Conservation (phyloP, 1,139 yeast genomes). For the Pneumocystis murina region DNA sequence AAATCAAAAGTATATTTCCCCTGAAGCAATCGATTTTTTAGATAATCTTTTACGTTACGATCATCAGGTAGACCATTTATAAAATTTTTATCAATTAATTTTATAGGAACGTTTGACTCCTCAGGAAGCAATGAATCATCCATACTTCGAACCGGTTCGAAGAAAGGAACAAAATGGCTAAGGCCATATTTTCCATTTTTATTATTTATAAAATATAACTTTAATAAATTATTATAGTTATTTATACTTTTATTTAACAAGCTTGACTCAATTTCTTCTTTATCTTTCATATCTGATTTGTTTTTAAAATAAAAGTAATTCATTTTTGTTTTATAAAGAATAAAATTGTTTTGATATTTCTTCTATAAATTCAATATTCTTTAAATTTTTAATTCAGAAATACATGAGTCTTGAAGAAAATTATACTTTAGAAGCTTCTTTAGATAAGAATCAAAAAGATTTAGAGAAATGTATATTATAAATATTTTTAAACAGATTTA, state of each 20-base stretch:
- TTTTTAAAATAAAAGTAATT: no score
- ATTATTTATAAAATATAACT: not conserved
- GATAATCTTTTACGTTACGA: slow-evolving; percentile 78
- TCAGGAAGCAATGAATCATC: slow-evolving; percentile 82
- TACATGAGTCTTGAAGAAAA: no score
- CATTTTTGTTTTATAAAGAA: no score
- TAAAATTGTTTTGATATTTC: no score
- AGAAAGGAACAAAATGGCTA: not conserved
- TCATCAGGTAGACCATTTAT: slow-evolving; percentile 38
- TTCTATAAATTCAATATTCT: no score
- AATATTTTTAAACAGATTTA: not conserved
- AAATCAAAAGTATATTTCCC: slow-evolving; percentile 54
- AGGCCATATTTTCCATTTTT: not conserved
- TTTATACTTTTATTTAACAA: no score
- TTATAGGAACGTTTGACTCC: slow-evolving; percentile 67
- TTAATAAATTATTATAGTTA: no score
- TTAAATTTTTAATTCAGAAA: no score
- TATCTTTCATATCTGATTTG: no score
- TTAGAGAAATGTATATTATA: not conserved
- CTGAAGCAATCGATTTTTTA: slow-evolving; percentile 65
- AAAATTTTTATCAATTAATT: not conserved
- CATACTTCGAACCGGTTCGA: slow-evolving; percentile 33
- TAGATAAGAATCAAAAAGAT: not conserved
- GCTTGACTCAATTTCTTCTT: no score
- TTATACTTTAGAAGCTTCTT: not conserved